phyloP scores from a whole-genome alignment of 192 early-diverging fungal genomes.

The Umbelopsis sp. region DNA sequence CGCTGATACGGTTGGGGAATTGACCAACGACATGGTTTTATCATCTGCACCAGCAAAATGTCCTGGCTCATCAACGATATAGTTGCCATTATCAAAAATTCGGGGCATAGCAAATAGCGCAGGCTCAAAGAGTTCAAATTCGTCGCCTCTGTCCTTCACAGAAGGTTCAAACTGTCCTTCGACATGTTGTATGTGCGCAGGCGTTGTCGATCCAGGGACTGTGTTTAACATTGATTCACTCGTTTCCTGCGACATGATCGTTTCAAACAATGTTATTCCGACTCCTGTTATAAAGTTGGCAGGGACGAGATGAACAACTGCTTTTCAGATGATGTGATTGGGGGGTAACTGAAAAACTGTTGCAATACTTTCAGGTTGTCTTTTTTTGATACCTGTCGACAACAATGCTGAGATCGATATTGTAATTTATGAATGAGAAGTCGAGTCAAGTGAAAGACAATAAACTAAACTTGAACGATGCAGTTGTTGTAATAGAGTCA shows the following conservation, averaged over 20 bases:
- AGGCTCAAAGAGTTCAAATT: constrained; percentile 4
- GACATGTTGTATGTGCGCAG: not conserved
- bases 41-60: not conserved
- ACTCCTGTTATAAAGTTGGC: not conserved
- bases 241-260: not conserved
- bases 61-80: constrained; percentile 10
- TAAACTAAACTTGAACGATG: not conserved
- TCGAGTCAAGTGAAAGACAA: no score
- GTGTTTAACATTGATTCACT: not conserved
- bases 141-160: not conserved
- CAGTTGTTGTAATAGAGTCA: not conserved
- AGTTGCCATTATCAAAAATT: constrained; percentile 17
- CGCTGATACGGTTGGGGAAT: constrained; percentile 8
- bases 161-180: not conserved
- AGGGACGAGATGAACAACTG: not conserved
- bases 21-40: not conserved
- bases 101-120: constrained; percentile 9
- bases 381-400: no score
- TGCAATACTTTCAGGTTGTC: no score
- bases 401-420: no score
- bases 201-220: not conserved
- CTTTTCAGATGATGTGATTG: constrained; percentile 5
- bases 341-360: no score
- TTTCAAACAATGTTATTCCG: not conserved
- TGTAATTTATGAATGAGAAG: no score